Base-by-base conservation (phyloP, 352 stramenopile species). In the Pythium volutum region DNA sequence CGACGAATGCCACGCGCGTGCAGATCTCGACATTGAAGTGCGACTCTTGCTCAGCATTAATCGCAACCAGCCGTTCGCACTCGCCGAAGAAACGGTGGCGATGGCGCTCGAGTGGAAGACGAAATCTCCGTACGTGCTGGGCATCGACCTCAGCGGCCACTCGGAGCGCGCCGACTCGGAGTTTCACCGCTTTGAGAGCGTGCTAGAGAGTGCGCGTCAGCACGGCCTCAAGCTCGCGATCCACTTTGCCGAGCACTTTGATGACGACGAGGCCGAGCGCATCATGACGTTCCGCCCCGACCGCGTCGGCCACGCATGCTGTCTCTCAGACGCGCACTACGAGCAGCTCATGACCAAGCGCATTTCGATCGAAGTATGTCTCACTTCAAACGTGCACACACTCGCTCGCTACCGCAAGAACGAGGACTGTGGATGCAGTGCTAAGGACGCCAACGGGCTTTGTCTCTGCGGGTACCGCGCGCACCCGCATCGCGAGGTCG, bases 331-430 rank as follows among this genome's bases (percentile, higher is more conserved):
- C 31, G 59, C 61, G 15, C 75, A 93, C 14, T 90, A 93, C 69
- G 25, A 81, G 42, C 76, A 80, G 55, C 82, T 98, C 66, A 59
- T 87, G 23, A 31, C 49, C 22, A 56, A 78, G 16, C 74, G 73
- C 20, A 96, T 98, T 56, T 91, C 93, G 7, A 86, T 98, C 45
- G 95, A 98, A 73, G 74, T 92, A 7, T 98, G 95, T 70, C 79
- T 97, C 22, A 98, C 91, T 8, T 98, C 89, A 18, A 98, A 98
- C 71, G 82, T 96, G 26, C 87, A 97, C 74, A 98, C 93, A 20
- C 75, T 98, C 52, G 89, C 87, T 45, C 77, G 93, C 42, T 90
- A 91, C 53, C 73, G 76, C 41, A 60, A 60, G 27, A n/a, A 56
- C 34, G 59, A 67, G 38, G 59, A 68, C 20, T 76, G 61, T 45